phyloP scores from a whole-genome alignment of 768 basidiomycete genomes.

The Collybia nuda region DNA sequence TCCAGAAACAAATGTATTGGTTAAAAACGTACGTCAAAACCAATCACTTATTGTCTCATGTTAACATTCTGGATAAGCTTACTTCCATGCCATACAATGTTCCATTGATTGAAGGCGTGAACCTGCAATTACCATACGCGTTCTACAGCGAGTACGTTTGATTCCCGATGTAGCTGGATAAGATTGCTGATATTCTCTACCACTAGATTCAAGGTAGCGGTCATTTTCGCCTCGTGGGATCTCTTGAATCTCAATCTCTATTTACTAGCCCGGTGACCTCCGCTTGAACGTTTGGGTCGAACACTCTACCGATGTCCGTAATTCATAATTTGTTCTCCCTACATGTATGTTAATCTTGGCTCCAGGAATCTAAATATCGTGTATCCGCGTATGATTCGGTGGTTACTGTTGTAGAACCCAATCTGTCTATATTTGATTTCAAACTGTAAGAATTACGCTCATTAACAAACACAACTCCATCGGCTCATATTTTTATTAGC shows the following conservation, averaged over 20 bases:
- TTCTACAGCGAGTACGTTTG: conserved; percentile 81
- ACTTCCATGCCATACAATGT: conserved; percentile 54
- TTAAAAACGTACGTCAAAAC: conserved; percentile 66
- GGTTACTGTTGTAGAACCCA: conserved; percentile 79
- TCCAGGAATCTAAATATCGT: conserved; percentile 57
- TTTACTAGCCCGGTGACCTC: conserved; percentile 67
- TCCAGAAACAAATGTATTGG: conserved; percentile 56
- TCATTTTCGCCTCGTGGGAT: not conserved
- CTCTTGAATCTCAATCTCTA: not conserved
- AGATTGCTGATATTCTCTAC: conserved; percentile 11
- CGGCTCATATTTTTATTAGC: conserved; percentile 18
- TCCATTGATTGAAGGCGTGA: conserved; percentile 52
- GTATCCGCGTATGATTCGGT: conserved; percentile 73
- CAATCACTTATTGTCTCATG: not conserved
- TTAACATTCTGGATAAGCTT: conserved; percentile 38
- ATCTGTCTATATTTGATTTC: conserved; percentile 73
- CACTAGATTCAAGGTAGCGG: conserved; percentile 59
- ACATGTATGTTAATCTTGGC: not conserved
- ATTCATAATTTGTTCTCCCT: not conserved
- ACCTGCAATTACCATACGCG: conserved; percentile 65
- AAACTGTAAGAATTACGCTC: conserved; percentile 59
- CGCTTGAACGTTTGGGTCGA: conserved; percentile 79
- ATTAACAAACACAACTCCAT: not conserved
- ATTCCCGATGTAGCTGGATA: not conserved
- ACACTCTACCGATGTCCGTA: conserved; percentile 58